phyloP scores from a whole-genome alignment of 2,329 filamentous ascomycete species.

The Apiospora marii region DNA sequence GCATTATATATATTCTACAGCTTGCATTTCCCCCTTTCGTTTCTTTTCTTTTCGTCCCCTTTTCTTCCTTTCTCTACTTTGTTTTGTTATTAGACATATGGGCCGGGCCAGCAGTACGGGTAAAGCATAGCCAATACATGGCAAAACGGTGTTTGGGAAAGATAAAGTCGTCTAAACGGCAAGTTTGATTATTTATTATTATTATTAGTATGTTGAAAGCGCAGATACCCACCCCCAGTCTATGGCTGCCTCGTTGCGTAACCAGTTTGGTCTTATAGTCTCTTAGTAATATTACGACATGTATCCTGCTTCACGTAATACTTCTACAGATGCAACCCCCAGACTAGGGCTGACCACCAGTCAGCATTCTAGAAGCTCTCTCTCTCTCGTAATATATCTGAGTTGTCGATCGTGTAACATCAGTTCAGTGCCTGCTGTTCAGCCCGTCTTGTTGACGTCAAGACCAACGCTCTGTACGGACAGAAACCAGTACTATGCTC shows the following conservation, averaged over 20 bases:
- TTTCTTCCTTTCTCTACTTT: neutral
- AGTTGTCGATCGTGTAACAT: neutral
- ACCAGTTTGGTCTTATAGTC: conserved; percentile 17
- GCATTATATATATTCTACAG: neutral
- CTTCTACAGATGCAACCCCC: neutral
- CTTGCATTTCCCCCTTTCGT: neutral
- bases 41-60: neutral
- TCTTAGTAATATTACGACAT: conserved; percentile 14
- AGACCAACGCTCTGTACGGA: neutral
- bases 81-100: neutral
- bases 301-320: neutral
- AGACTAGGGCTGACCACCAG: neutral
- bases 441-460: neutral
- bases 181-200: neutral
- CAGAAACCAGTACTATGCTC: neutral
- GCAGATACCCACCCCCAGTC: conserved; percentile 18
- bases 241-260: conserved; percentile 1
- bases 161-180: neutral
- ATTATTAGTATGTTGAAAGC: conserved; percentile 14
- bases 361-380: neutral
- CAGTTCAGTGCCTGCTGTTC: neutral
- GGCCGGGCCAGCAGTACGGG: neutral
- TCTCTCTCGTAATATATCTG: neutral
- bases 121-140: conserved; percentile 8
- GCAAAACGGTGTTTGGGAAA: conserved; percentile 17